phyloP scores from a whole-genome alignment of 2,329 filamentous ascomycete genomes.

The Cladosporium velox region DNA sequence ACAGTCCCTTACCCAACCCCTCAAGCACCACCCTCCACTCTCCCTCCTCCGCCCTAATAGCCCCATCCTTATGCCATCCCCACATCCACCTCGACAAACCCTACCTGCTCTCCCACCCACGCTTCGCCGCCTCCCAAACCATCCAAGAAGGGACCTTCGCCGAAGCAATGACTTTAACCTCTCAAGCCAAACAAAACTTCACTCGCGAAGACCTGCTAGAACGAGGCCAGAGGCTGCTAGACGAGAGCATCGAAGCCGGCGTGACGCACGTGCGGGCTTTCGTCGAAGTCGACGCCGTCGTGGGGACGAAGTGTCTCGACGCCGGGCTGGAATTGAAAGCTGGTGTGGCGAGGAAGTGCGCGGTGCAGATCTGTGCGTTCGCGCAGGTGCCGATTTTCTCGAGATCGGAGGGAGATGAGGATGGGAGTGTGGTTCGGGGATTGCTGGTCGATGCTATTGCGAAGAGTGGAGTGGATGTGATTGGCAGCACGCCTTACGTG shows the following conservation, averaged over 20 bases:
- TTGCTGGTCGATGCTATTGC: constrained; percentile 52
- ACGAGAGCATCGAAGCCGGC: constrained; percentile 64
- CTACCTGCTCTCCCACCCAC: constrained; percentile 60
- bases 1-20: neutral
- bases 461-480: constrained; percentile 53
- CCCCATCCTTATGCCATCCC: constrained; percentile 66
- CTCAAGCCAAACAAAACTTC: constrained; percentile 64
- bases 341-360: constrained; percentile 53
- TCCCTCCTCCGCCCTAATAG: constrained; percentile 41
- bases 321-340: constrained; percentile 59
- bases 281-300: constrained; percentile 68
- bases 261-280: constrained; percentile 72
- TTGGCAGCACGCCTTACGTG: constrained; percentile 72
- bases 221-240: constrained; percentile 65
- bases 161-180: constrained; percentile 64
- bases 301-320: constrained; percentile 58
- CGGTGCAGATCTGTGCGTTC: constrained; percentile 69
- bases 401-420: constrained; percentile 39
- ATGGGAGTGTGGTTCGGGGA: constrained; percentile 27
- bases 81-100: constrained; percentile 73
- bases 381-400: constrained; percentile 70
- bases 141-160: constrained; percentile 63
- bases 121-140: constrained; percentile 59
- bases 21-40: constrained; percentile 6
- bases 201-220: constrained; percentile 62